A percentile compares a stretch with the other conserved stretches of the same genome.
Evolutionary conservation across 139 green algal genomes (phyloP).

Genomic region (Asterochloris erici): DNA sequence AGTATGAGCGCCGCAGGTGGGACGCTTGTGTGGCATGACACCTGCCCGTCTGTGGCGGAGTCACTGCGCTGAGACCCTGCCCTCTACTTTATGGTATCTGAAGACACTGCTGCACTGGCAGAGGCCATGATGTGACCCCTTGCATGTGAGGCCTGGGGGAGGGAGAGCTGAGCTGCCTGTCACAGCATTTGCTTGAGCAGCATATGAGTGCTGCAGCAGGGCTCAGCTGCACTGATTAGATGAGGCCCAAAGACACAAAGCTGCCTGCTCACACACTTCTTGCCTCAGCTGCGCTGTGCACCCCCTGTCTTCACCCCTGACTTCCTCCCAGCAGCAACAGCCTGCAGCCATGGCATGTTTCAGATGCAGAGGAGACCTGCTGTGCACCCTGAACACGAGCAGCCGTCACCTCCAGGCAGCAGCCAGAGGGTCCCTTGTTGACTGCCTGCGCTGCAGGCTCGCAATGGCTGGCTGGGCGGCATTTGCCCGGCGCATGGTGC

Average conservation of each 20-base stretch:
- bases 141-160: background rate
- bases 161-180: background rate
- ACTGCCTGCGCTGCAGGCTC: constrained; percentile 4
- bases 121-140: background rate
- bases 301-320: background rate
- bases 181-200: background rate
- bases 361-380: background rate
- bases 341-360: background rate
- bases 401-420: background rate
- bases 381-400: background rate
- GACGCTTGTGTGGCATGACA: background rate
- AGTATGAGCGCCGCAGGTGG: background rate
- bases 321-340: background rate
- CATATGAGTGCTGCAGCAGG: background rate
- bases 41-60: background rate
- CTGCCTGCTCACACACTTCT: background rate
- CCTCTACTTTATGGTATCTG: background rate
- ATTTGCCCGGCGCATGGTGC: background rate
- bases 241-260: background rate
- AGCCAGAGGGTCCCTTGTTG: background rate
- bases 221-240: background rate
- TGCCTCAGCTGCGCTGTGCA: background rate
- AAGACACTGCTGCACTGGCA: background rate
- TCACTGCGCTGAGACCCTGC: too few species aligned
- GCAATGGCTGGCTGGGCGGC: background rate